Percentiles rank a stretch among this genome's conserved stretches.
Conservation (phyloP, 2,329 filamentous ascomycete genomes). For the Biscogniauxia mediterranea region DNA sequence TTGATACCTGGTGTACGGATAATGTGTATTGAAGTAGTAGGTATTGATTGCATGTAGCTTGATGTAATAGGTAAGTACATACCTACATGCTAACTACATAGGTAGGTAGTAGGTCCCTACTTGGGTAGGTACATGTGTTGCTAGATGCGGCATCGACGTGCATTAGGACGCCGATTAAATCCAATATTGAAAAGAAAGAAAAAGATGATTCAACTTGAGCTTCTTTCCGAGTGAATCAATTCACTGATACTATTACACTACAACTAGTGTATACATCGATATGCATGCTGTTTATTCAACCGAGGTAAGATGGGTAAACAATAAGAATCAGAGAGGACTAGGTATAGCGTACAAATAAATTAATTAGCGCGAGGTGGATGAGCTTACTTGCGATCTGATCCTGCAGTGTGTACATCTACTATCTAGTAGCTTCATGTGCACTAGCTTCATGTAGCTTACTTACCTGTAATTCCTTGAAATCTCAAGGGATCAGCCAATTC, state of each 20-base stretch:
- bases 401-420: too few species aligned
- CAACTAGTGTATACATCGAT: too few species aligned
- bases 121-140: too few species aligned
- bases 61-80: too few species aligned
- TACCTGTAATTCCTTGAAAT: not conserved
- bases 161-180: not conserved
- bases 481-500: not conserved
- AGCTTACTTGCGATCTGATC: not conserved
- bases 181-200: not conserved
- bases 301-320: constrained; percentile 1
- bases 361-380: not conserved
- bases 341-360: not conserved
- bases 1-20: too few species aligned
- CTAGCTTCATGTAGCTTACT: not conserved
- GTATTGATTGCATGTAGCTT: too few species aligned
- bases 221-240: too few species aligned
- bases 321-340: constrained; percentile 1
- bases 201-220: not conserved
- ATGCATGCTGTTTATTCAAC: not conserved
- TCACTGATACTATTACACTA: too few species aligned
- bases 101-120: not conserved
- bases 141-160: too few species aligned
- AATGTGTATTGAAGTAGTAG: too few species aligned
- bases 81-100: too few species aligned
- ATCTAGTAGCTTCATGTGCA: too few species aligned